Percentiles rank a stretch among this genome's conserved stretches.
These are phyloP conservation scores for Chaetomium fimeti DNA, from an alignment of 495 filamentous ascomycete genomes.

Conservation along the genomic window DNA sequence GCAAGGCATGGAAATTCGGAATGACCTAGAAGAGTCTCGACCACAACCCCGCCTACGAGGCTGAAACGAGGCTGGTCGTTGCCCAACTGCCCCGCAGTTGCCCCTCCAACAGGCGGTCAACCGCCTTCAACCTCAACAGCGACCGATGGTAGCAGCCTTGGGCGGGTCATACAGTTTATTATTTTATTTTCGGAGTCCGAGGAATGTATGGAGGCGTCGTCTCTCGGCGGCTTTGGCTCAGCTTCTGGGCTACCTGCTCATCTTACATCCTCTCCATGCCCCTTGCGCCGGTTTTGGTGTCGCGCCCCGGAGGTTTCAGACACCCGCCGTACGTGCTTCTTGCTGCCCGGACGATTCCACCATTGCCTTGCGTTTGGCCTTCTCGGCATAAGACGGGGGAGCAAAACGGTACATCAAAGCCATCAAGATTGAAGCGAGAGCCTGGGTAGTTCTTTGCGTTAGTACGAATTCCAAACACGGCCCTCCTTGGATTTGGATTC, in stretches of 20 bases:
- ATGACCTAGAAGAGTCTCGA: conserved; percentile 26
- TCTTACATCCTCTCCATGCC: neutral
- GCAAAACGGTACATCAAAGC: conserved; percentile 29
- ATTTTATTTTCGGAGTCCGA: too few species aligned
- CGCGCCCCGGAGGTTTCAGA: neutral
- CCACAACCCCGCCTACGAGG: conserved; percentile 27
- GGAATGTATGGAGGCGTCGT: too few species aligned
- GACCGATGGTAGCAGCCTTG: neutral
- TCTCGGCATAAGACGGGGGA: conserved; percentile 29
- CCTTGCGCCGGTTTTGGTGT: neutral
- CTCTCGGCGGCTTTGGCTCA: too few species aligned
- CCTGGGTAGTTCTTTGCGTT: conserved; percentile 8
- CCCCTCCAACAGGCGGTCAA: conserved; percentile 6
- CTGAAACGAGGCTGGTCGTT: conserved; percentile 37
- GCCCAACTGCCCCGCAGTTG: conserved; percentile 18
- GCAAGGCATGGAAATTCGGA: conserved; percentile 14
- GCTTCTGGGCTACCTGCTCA: neutral
- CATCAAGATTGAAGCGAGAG: conserved; percentile 23
- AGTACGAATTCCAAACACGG: neutral
- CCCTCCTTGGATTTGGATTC: too few species aligned
- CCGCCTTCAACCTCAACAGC: neutral
- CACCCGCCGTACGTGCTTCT: neutral
- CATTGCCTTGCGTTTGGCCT: conserved; percentile 3
- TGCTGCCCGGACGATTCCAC: neutral
- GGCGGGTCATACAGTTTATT: neutral